A percentile compares a stretch with the other conserved stretches of the same genome.
phyloP scores from a whole-genome alignment of 2,329 filamentous ascomycete genomes.

The Cephalotrichum gorgonifer region DNA sequence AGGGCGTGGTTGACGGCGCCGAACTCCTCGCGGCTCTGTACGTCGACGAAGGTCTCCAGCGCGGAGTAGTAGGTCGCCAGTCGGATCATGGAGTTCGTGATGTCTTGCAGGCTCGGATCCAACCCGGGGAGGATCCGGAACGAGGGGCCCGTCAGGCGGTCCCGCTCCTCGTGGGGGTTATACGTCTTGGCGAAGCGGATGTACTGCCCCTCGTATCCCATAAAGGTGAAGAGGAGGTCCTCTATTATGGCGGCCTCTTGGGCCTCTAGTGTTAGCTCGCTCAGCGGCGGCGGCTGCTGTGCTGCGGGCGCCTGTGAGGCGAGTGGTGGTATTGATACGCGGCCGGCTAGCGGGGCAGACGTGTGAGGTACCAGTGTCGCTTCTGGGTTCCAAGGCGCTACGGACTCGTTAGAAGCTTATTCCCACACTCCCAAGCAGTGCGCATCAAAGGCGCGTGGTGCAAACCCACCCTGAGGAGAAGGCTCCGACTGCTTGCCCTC shows the following conservation, averaged over 20 bases:
- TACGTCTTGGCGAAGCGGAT: constrained; percentile 78
- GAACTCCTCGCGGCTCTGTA: constrained; percentile 86
- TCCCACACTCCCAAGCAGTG: not conserved
- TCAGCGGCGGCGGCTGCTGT: constrained; percentile 58
- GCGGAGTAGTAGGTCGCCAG: constrained; percentile 92
- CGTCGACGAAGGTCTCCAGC: constrained; percentile 84
- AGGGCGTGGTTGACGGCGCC: constrained; percentile 92
- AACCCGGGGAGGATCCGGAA: constrained; percentile 75
- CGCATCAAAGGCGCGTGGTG: not conserved
- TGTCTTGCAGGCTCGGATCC: constrained; percentile 82
- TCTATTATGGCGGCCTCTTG: constrained; percentile 85
- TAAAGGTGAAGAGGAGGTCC: constrained; percentile 87
- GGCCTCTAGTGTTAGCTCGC: constrained; percentile 62
- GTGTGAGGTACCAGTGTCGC: constrained; percentile 61
- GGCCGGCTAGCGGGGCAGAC: constrained; percentile 60
- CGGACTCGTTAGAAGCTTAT: not conserved
- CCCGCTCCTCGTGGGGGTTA: constrained; percentile 75
- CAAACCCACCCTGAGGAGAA: constrained; percentile 37
- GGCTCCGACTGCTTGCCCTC: constrained; percentile 36
- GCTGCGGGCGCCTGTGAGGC: constrained; percentile 65
- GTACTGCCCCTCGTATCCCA: constrained; percentile 98
- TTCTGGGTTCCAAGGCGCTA: constrained; percentile 65
- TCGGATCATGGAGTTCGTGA: constrained; percentile 80
- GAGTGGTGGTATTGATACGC: constrained; percentile 56
- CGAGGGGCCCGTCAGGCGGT: constrained; percentile 69